phyloP scores from a whole-genome alignment of 2,329 filamentous ascomycete species.

The Fusarium falciforme region DNA sequence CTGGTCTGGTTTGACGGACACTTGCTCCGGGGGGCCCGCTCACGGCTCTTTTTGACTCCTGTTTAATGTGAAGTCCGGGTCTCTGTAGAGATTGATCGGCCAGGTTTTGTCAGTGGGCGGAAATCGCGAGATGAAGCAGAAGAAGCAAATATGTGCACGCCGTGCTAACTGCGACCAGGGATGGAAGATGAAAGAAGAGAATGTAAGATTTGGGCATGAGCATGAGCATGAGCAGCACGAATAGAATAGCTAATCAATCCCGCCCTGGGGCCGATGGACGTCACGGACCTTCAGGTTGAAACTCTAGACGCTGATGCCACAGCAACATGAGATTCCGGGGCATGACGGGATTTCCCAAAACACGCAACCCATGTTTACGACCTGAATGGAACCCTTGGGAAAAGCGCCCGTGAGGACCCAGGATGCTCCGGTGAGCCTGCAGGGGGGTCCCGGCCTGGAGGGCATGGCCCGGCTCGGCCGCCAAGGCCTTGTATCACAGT shows the following conservation, averaged over 20 bases:
- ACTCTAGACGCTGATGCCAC: conserved; percentile 19
- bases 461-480: not conserved
- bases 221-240: not conserved
- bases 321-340: conserved; percentile 14
- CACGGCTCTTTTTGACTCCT: not conserved
- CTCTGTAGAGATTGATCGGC: not conserved
- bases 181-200: not conserved
- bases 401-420: conserved; percentile 6
- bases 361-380: conserved; percentile 21
- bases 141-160: not conserved
- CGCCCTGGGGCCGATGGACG: not conserved
- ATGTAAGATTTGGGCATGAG: not conserved
- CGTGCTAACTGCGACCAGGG: not conserved
- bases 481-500: not conserved
- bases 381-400: not conserved
- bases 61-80: not conserved
- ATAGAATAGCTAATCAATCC: not conserved
- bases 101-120: not conserved
- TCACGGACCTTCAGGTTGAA: conserved; percentile 12
- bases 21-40: not conserved
- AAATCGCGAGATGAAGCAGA: not conserved
- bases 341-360: conserved; percentile 14
- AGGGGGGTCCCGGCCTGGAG: not conserved
- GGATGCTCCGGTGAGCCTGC: not conserved
- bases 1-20: conserved; percentile 1